Evolutionary conservation across 129 eudicot genomes (phyloP).

Genomic region (Saussurea involucrata): DNA sequence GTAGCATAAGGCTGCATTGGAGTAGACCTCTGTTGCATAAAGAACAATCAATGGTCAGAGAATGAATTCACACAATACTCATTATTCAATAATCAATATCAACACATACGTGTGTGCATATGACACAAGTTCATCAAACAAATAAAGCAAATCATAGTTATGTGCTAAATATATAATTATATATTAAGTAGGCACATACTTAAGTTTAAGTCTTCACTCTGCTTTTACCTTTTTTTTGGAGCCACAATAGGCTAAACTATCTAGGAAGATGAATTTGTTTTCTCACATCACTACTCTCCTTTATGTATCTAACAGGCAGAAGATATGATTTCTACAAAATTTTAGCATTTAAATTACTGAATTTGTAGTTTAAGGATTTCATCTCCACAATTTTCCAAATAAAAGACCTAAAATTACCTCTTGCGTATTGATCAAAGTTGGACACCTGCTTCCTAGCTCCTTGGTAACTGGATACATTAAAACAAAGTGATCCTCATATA

Average conservation of each 20-base stretch:
- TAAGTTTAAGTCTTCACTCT: background rate
- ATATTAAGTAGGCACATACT: background rate
- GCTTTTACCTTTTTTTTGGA: background rate
- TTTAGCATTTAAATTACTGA: background rate
- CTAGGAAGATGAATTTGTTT: background rate
- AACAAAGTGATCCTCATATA: background rate
- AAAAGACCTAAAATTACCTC: background rate
- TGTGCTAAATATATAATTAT: background rate
- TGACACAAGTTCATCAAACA: background rate
- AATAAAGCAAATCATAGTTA: background rate
- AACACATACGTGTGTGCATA: background rate
- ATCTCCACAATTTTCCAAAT: background rate
- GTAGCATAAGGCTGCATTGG: conserved; percentile 39
- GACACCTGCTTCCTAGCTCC: background rate
- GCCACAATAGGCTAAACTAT: background rate
- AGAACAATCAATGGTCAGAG: background rate
- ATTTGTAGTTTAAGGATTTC: background rate
- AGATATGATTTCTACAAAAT: background rate
- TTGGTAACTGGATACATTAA: background rate
- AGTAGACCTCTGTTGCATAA: conserved; percentile 19
- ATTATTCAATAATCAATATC: background rate
- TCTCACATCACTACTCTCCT: background rate
- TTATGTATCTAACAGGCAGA: background rate
- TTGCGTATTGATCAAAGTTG: background rate
- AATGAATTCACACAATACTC: background rate